A percentile compares a stretch with the other conserved stretches of the same genome.
Evolutionary conservation across 495 filamentous ascomycete genomes (phyloP).

Genomic region (Sabuloglossum arenarium): DNA sequence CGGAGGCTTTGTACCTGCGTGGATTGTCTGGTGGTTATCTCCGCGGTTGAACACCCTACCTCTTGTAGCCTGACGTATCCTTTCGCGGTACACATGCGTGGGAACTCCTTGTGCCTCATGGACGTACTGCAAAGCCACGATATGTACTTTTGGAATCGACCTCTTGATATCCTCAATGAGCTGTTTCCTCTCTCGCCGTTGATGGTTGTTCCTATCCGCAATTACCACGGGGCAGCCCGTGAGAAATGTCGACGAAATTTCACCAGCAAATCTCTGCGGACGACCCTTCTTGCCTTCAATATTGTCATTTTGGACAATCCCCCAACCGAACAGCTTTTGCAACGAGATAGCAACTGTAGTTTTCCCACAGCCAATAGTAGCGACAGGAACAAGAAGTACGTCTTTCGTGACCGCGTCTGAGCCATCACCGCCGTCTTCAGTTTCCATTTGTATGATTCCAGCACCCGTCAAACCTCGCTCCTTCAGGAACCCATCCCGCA

Average conservation of each 20-base stretch:
- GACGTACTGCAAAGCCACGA: slow-evolving; percentile 85
- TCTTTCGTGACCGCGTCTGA: slow-evolving; percentile 31
- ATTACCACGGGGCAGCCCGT: slow-evolving; percentile 47
- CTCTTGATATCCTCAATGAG: slow-evolving; percentile 56
- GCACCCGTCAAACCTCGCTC: slow-evolving; percentile 65
- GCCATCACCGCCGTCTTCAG: slow-evolving; percentile 18
- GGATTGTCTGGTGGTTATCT: slow-evolving; percentile 96
- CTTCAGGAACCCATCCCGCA: slow-evolving; percentile 70
- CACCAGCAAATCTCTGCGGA: slow-evolving; percentile 46
- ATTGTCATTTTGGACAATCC: slow-evolving; percentile 92
- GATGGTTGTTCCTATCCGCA: slow-evolving; percentile 87
- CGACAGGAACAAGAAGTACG: slow-evolving; percentile 65
- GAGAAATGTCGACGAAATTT: slow-evolving; percentile 20
- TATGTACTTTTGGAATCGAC: slow-evolving; percentile 35
- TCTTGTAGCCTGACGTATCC: slow-evolving; percentile 53
- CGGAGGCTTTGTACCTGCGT: slow-evolving; percentile 43
- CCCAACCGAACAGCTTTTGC: slow-evolving; percentile 72
- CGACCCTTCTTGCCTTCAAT: slow-evolving; percentile 55
- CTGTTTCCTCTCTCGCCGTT: slow-evolving; percentile 67
- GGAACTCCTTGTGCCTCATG: slow-evolving; percentile 43
- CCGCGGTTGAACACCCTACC: slow-evolving; percentile 65
- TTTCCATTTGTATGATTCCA: slow-evolving; percentile 55
- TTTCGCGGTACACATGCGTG: slow-evolving; percentile 23
- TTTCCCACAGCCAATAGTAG: slow-evolving; percentile 90
- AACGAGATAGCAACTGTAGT: slow-evolving; percentile 79